Conservation (phyloP, 441 rosid genomes). For the California macrophylla region DNA sequence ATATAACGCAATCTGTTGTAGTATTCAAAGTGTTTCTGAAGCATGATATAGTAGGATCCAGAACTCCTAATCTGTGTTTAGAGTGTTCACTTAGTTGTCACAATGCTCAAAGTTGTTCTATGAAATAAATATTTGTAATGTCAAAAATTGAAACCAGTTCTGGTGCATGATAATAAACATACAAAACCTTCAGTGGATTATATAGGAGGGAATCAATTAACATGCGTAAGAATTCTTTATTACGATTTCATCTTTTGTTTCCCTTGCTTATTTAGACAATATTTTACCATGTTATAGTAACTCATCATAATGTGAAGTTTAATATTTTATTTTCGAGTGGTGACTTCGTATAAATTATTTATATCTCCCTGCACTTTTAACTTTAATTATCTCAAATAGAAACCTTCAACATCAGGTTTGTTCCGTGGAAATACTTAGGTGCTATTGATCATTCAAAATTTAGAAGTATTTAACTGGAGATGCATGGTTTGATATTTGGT, state of each 20-base stretch:
- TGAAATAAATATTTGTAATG: background rate
- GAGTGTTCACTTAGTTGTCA: background rate
- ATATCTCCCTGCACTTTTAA: conserved; percentile 29
- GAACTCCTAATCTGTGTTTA: background rate
- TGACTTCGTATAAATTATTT: conserved; percentile 30
- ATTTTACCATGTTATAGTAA: background rate
- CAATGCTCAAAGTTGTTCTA: background rate
- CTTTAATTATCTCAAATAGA: conserved; percentile 29
- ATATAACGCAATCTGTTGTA: background rate
- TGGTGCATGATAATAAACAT: background rate
- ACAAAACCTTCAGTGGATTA: background rate
- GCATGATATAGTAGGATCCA: background rate
- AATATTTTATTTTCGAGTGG: conserved; percentile 4
- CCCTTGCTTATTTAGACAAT: background rate
- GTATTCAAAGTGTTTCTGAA: background rate
- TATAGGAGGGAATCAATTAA: background rate
- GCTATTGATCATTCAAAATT: conserved; percentile 19
- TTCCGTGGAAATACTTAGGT: conserved; percentile 22
- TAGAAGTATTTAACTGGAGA: conserved; percentile 17
- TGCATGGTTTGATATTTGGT: conserved; percentile 18
- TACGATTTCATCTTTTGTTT: background rate
- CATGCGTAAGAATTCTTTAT: background rate
- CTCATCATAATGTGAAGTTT: background rate
- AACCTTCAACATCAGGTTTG: conserved; percentile 25
- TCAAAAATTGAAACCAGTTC: background rate